Percentiles rank a stretch among this genome's conserved stretches.
phyloP scores from a whole-genome alignment of 2,329 filamentous ascomycete species.

The Stachybotrys chartarum region DNA sequence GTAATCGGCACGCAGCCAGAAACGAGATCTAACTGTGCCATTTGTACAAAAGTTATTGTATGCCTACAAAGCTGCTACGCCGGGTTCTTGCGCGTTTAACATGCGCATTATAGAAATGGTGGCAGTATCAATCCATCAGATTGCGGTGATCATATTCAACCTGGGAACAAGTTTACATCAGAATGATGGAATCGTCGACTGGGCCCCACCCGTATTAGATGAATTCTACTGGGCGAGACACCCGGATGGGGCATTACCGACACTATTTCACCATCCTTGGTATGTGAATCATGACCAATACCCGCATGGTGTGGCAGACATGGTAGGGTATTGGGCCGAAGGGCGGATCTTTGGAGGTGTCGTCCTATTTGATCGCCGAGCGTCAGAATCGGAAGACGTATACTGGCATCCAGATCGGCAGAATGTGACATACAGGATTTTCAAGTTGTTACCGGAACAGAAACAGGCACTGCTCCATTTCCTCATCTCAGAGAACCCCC shows the following conservation, averaged over 20 bases:
- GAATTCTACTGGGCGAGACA: constrained; percentile 1
- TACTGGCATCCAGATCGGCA: constrained; percentile 9
- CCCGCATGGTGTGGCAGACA: constrained; percentile 9
- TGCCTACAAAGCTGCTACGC: constrained; percentile 13
- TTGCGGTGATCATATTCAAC: constrained; percentile 16
- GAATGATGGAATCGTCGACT: constrained; percentile 12
- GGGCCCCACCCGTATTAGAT: constrained; percentile 10
- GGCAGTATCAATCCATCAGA: constrained; percentile 19
- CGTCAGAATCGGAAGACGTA: constrained; percentile 1
- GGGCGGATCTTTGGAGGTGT: constrained; percentile 5
- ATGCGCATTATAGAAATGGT: constrained; percentile 22
- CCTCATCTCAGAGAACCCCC: background rate
- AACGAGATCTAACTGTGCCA: too few relatives aligned
- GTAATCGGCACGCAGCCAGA: too few relatives aligned
- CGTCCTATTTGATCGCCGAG: constrained; percentile 1
- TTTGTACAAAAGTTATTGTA: constrained; percentile 13
- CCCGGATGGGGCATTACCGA: constrained; percentile 10
- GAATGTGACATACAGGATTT: constrained; percentile 10
- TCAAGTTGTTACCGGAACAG: constrained; percentile 8
- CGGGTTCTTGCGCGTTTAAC: constrained; percentile 16
- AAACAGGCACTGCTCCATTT: constrained; percentile 9
- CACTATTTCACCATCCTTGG: constrained; percentile 15
- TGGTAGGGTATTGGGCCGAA: constrained; percentile 13
- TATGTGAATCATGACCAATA: constrained; percentile 5
- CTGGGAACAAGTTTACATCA: constrained; percentile 12